Evolutionary conservation across 192 early-diverging fungal species (phyloP).

Genomic region (Coemansia sp.): DNA sequence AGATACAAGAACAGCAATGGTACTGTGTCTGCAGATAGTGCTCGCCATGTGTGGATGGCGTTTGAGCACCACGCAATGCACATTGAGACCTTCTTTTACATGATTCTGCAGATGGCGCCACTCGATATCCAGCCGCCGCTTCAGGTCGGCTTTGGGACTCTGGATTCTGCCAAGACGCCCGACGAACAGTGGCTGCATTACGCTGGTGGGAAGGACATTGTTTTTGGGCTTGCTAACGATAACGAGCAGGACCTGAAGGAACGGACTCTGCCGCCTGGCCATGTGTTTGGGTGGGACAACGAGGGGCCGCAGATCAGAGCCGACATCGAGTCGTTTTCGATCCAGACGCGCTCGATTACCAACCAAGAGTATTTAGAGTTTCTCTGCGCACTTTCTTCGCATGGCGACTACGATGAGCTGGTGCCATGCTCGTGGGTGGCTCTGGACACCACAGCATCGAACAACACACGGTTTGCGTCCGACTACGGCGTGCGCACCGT

Average conservation of each 20-base stretch:
- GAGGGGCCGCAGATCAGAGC: slow-evolving; percentile 64
- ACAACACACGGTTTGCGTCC: background rate
- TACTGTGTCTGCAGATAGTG: slow-evolving; percentile 14
- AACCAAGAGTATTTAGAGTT: slow-evolving; percentile 73
- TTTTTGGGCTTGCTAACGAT: slow-evolving; percentile 66
- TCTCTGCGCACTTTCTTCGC: slow-evolving; percentile 14
- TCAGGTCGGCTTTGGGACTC: background rate
- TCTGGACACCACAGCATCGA: background rate
- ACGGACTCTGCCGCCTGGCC: slow-evolving; percentile 12
- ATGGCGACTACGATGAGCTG: slow-evolving; percentile 10
- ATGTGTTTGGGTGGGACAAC: slow-evolving; percentile 89
- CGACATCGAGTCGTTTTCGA: slow-evolving; percentile 54
- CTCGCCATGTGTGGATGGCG: slow-evolving; percentile 77
- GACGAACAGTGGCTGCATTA: slow-evolving; percentile 26
- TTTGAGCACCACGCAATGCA: slow-evolving; percentile 97
- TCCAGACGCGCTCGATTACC: slow-evolving; percentile 80
- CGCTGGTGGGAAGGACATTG: slow-evolving; percentile 23
- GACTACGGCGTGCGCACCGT: slow-evolving; percentile 64
- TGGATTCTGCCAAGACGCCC: slow-evolving; percentile 7
- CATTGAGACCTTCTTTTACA: slow-evolving; percentile 87
- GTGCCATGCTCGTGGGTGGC: slow-evolving; percentile 65
- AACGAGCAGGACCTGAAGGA: slow-evolving; percentile 45
- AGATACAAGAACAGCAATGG: slow-evolving; percentile 12
- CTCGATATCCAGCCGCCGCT: slow-evolving; percentile 26
- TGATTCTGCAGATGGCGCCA: slow-evolving; percentile 69